These are phyloP conservation scores for Penicillium digitatum DNA, from an alignment of 2,329 filamentous ascomycete genomes.

Conservation along the genomic window DNA sequence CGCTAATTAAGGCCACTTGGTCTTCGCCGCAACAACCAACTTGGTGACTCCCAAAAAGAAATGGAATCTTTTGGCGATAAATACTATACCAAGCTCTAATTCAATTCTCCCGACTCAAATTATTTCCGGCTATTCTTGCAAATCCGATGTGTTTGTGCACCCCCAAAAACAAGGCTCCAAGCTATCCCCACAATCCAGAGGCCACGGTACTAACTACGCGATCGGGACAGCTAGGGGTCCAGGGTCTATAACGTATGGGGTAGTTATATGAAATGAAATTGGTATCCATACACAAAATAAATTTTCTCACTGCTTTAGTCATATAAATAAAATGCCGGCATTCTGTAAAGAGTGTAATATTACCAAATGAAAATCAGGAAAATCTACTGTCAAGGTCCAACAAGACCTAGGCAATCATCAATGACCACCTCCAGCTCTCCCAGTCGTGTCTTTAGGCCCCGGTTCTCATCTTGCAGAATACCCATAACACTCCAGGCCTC, in stretches of 20 bases:
- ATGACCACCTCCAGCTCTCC: conserved; percentile 53
- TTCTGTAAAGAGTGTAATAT: conserved; percentile 12
- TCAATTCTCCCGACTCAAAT: neutral
- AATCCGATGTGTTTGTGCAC: conserved; percentile 1
- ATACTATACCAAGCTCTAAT: neutral
- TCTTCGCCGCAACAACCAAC: conserved; percentile 27
- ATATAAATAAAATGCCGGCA: neutral
- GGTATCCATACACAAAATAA: neutral
- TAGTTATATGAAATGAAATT: neutral
- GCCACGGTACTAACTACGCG: conserved; percentile 11
- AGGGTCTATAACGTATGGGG: conserved; percentile 1
- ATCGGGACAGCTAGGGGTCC: neutral
- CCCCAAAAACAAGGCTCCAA: neutral
- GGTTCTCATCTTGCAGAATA: conserved; percentile 54
- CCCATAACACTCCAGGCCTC: conserved; percentile 54
- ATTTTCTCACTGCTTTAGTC: neutral
- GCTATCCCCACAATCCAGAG: conserved; percentile 12
- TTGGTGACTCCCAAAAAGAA: conserved; percentile 9
- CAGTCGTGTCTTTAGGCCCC: conserved; percentile 50
- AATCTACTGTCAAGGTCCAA: conserved; percentile 33
- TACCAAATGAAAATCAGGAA: neutral
- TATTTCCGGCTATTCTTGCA: neutral
- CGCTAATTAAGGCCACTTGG: conserved; percentile 42
- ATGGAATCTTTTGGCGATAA: neutral
- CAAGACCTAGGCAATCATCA: conserved; percentile 55